Base-by-base conservation (phyloP, 306 rosid species). In the Senna tora region DNA sequence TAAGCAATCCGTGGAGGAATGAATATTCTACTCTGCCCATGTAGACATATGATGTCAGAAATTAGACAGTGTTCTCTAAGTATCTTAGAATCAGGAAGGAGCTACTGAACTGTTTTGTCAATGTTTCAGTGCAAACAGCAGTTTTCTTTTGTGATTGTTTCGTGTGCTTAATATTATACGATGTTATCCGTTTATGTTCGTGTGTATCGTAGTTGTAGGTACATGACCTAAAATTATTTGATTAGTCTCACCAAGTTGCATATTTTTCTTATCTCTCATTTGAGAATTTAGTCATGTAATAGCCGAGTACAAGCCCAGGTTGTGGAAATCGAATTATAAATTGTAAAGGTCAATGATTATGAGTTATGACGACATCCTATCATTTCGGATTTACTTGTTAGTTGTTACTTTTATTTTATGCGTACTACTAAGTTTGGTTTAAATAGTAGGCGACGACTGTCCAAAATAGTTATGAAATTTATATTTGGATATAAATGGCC, bases 21-120 rank as follows among this genome's bases (percentile, higher is more conserved):
- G 74, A 52, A 52, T 25, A 25, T 36, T 5, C 7, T 51, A 22
- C 58, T 4, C 50, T 32, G 49, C 65, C 52, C 71, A 38, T 47
- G 15, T 38, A 28, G 53, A 47, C 61, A 2, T 79, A 57, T 62
- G 49, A 43, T 61, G 74, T 53, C 63, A 56, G 55, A 59, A 38
- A 43, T 76, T 79, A 71, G 81, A 38, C 50, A 38, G 61, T 65
- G 59, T 76, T 68, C 50, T 46, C 21, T 12, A 13, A 65, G 66
- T 69, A 82, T 66, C 56, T n/a, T 53, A 46, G 69, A 65, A 65
- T 75, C 62, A 70, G 71, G 77, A 58, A 70, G 71, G 77, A 58
- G 19, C 69, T 65, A 69, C 20, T 72, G 52, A 69, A 51, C 10
- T 39, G 1, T 62, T 41, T 14, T 13, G 20, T 64, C 20, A 21